phyloP scores from a whole-genome alignment of 345 rosid species.

The Syzygium oleosum region DNA sequence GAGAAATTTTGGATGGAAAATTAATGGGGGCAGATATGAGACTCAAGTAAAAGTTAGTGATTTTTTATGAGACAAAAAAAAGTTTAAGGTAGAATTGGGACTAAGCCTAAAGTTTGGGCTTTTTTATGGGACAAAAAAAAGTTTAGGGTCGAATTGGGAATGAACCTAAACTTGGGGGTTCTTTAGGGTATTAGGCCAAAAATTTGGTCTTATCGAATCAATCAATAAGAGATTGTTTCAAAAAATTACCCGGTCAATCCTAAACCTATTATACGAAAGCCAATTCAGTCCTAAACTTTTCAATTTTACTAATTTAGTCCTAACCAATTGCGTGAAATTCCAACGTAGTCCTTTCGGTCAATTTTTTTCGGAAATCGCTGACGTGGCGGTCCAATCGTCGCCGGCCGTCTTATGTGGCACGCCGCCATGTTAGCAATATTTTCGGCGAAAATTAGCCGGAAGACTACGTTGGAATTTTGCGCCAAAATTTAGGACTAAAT shows the following conservation, averaged over 20 bases:
- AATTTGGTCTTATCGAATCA: background rate
- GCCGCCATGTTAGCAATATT: background rate
- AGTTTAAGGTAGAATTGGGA: too few relatives aligned
- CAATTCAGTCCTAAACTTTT: background rate
- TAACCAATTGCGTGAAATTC: background rate
- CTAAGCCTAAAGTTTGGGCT: too few relatives aligned
- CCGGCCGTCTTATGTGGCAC: background rate
- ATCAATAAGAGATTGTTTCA: background rate
- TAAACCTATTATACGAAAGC: background rate
- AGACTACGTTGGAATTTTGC: background rate
- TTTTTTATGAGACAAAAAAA: too few relatives aligned
- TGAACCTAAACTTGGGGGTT: too few relatives aligned
- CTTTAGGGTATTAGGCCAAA: background rate
- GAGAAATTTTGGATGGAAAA: too few relatives aligned
- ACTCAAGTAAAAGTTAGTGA: too few relatives aligned
- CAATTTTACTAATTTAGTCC: background rate
- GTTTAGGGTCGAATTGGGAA: too few relatives aligned
- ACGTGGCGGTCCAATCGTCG: fast-evolving
- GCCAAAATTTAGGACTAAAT: background rate
- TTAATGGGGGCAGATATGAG: too few relatives aligned
- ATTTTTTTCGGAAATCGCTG: fast-evolving
- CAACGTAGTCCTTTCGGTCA: background rate
- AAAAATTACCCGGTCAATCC: background rate
- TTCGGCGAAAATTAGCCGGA: background rate
- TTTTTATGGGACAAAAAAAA: too few relatives aligned